Conservation (phyloP, 148 eudicot species). For the Chenopodium formosanum region DNA sequence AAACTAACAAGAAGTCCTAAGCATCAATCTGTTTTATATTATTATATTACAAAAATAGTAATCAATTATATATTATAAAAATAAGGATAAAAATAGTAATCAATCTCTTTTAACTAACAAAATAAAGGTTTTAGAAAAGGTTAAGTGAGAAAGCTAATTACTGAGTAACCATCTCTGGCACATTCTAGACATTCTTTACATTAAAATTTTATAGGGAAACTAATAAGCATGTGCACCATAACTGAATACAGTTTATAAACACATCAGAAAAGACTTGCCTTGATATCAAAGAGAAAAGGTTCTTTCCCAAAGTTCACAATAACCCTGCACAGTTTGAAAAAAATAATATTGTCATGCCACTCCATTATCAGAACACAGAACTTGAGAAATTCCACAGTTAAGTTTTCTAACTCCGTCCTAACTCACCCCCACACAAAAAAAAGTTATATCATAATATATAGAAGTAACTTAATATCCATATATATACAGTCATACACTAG, state of each 20-base stretch:
- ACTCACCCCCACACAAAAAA: not conserved
- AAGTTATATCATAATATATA: too few species aligned
- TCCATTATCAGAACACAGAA: not conserved
- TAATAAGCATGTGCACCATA: not conserved
- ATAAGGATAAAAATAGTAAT: not conserved
- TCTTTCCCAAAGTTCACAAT: conserved; percentile 89
- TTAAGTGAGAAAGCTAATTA: not conserved
- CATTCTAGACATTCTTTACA: not conserved
- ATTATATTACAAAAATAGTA: not conserved
- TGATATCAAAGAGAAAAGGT: conserved; percentile 73
- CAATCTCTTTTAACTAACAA: not conserved
- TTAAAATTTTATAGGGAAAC: not conserved
- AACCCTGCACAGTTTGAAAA: conserved; percentile 52
- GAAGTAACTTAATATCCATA: not conserved
- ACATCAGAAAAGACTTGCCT: conserved; percentile 45
- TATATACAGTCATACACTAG: not conserved
- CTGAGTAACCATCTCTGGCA: not conserved
- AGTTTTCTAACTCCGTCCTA: not conserved
- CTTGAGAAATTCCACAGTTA: not conserved
- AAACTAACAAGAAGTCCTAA: not conserved
- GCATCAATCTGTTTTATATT: not conserved
- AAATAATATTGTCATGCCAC: not conserved
- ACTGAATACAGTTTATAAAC: not conserved
- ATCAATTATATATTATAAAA: not conserved
- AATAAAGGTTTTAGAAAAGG: not conserved